Evolutionary conservation across 2,329 filamentous ascomycete species (phyloP), one percentile per base, ranked within the genome.

Genomic region (Sporothrix pallida): DNA sequence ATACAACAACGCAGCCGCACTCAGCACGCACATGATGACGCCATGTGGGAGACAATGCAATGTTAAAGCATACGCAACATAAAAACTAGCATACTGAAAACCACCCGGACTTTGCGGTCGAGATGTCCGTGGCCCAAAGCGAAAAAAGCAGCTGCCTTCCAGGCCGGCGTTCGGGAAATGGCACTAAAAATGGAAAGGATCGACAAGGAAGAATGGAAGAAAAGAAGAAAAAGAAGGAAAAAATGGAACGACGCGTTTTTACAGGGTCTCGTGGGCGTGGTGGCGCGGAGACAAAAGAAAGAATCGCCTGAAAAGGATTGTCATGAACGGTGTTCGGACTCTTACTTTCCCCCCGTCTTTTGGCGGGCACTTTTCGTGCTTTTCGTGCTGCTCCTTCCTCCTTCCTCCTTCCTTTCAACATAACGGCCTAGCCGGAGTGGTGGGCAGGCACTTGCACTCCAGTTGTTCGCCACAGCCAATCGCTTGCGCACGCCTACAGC

Each of bases 31-130:
- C 63, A 67, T 48, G 17, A 67, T 48, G 63, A 48, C 63, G 42
- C 42, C 63, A 67, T 50, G 2, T 10, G 20, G 44, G 44, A 37
- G 26, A 9, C 58, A 42, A 13, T 62, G 26, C 8, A 13, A 10
- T 37, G 31, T 37, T 37, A 37, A 37, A 37, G 31, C 2, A 23
- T 26, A 9, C 23, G 10, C 5, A 26, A 17, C 12, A 12, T 9
- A 1, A 3, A 20, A 56, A 26, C 12, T n/a, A 26, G n/a, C 31
- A 13, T 13, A 31, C 23, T 58, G 20, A 58, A 15, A n/a, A 68
- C 46, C 46, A 20, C 72, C 72, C 68, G 58, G 68, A 68, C 50
- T 60, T 71, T 74, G 56, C 72, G 56, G 67, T 26, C 42, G 44
- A 37, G 10, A 68, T 52, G 65, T 37, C 65, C 65, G 23, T n/a